These are phyloP conservation scores for Diaporthe batatas DNA, from an alignment of 2,329 filamentous ascomycete genomes.

Conservation along the genomic window DNA sequence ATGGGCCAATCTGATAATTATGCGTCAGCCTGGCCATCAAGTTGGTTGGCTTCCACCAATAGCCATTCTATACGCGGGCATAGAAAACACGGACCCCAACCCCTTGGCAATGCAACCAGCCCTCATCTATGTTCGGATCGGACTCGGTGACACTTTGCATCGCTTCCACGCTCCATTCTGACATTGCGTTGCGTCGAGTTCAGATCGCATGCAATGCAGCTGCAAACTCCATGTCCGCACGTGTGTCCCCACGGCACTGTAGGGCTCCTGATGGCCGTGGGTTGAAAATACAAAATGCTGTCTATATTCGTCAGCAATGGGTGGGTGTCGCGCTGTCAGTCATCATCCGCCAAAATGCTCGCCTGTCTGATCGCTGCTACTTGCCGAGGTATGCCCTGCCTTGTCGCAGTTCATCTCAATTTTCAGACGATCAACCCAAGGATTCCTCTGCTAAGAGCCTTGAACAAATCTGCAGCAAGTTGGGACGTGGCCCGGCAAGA, in stretches of 20 bases:
- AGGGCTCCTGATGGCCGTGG: neutral
- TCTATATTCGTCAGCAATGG: neutral
- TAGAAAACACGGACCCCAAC: neutral
- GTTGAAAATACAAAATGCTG: neutral
- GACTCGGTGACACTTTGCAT: conserved; percentile 6
- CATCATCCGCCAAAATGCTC: conserved; percentile 10
- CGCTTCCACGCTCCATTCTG: neutral
- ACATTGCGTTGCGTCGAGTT: neutral
- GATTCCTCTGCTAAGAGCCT: conserved; percentile 6
- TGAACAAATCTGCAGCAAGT: conserved; percentile 11
- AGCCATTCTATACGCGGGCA: neutral
- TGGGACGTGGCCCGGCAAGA: conserved; percentile 3
- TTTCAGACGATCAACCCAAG: conserved; percentile 8
- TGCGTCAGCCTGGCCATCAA: conserved; percentile 25
- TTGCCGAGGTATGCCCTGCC: conserved; percentile 21
- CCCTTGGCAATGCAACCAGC: conserved; percentile 25
- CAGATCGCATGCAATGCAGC: neutral
- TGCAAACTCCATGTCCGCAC: neutral
- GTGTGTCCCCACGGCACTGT: neutral
- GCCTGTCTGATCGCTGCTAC: conserved; percentile 33
- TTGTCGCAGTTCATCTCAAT: conserved; percentile 38
- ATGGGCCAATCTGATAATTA: conserved; percentile 13
- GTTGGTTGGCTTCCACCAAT: conserved; percentile 33
- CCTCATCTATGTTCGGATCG: conserved; percentile 15
- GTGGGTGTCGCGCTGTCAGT: neutral